phyloP scores from a whole-genome alignment of 1,284 basidiomycete genomes.

The Rhodotorula sp. region DNA sequence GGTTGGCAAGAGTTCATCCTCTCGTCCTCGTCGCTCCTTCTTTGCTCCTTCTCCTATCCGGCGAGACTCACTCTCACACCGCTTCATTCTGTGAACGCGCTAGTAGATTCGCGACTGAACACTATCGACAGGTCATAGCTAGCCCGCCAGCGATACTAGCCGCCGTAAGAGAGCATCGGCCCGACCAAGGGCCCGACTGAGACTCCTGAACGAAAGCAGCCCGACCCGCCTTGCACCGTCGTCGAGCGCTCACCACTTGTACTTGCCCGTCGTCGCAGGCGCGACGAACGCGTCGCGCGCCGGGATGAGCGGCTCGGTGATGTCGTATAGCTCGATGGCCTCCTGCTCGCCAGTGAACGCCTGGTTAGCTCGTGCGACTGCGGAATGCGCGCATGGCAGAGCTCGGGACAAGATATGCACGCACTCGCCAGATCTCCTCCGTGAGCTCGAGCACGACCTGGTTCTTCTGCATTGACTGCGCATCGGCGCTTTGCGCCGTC shows the following conservation, averaged over 20 bases:
- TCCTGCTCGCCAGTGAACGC: constrained; percentile 55
- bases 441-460: constrained; percentile 87
- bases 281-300: constrained; percentile 24
- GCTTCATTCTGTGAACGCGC: no score
- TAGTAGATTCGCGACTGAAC: no score
- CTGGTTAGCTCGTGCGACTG: no score
- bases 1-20: no score
- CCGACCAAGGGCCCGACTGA: no score
- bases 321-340: constrained; percentile 77
- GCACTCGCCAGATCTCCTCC: constrained; percentile 74
- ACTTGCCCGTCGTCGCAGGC: constrained; percentile 2
- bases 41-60: no score
- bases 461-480: constrained; percentile 59
- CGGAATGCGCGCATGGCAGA: no score
- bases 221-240: background rate
- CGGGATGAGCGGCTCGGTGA: constrained; percentile 59
- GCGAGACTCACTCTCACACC: no score
- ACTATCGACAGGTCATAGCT: no score
- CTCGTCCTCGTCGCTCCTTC: no score
- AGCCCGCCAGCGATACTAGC: no score
- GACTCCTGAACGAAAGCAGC: background rate
- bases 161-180: no score
- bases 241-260: constrained; percentile 19
- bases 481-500: constrained; percentile 61
- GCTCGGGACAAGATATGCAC: constrained; percentile 30